Evolutionary conservation across 2,329 filamentous ascomycete species (phyloP).

Genomic region (Hymenoscyphus occultus): DNA sequence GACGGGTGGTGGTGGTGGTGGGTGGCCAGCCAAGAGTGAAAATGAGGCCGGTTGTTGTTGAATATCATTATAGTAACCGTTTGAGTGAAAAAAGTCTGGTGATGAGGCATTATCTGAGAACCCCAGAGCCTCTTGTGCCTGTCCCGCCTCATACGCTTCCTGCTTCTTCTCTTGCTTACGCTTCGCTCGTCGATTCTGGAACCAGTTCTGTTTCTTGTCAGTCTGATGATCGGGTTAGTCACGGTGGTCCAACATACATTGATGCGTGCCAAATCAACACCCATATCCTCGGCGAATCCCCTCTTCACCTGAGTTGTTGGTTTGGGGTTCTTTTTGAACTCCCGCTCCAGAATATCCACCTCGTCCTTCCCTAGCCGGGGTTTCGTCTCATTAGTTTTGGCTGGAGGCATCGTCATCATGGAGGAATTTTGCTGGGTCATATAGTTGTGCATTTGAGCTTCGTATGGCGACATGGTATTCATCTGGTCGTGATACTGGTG

Average conservation of each 20-base stretch:
- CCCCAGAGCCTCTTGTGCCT: constrained; percentile 31
- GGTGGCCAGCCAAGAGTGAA: constrained; percentile 23
- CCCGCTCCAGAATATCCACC: constrained; percentile 56
- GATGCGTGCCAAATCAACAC: constrained; percentile 61
- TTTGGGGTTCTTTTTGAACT: constrained; percentile 63
- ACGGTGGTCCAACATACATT: constrained; percentile 55
- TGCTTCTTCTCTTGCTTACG: constrained; percentile 55
- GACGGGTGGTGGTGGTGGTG: constrained; percentile 26
- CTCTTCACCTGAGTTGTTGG: constrained; percentile 61
- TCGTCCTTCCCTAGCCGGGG: constrained; percentile 54
- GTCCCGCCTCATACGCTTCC: constrained; percentile 47
- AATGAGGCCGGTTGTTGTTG: constrained; percentile 21
- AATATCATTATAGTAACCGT: constrained; percentile 23
- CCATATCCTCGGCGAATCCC: constrained; percentile 57
- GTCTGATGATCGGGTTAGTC: constrained; percentile 21
- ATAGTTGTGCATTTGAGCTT: constrained; percentile 26
- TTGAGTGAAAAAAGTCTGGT: constrained; percentile 28
- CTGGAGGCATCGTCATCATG: constrained; percentile 27
- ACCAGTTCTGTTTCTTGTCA: constrained; percentile 57
- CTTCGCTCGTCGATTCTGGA: constrained; percentile 60
- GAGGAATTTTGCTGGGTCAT: constrained; percentile 35
- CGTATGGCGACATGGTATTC: constrained; percentile 20
- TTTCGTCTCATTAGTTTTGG: constrained; percentile 34
- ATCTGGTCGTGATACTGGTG: constrained; percentile 27
- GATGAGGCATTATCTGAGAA: constrained; percentile 31